Evolutionary conservation across 441 rosid genomes (phyloP).

Genomic region (Macaranga tanarius): DNA sequence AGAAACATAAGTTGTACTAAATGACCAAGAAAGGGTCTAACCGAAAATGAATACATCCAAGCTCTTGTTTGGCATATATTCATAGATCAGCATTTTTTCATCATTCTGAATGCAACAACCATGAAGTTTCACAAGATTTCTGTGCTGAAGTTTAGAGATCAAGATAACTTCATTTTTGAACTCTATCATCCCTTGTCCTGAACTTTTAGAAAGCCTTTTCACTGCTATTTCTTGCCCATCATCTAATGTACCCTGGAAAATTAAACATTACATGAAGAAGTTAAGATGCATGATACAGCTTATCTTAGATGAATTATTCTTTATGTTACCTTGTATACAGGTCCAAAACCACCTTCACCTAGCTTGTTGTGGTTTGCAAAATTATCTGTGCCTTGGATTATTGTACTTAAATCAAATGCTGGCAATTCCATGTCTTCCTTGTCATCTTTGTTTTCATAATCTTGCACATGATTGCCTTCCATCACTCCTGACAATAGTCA

Average conservation of each 20-base stretch:
- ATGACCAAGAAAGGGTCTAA: neutral
- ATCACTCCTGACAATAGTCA: too few species aligned
- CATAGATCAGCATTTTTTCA: slow-evolving; percentile 37
- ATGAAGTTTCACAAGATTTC: slow-evolving; percentile 38
- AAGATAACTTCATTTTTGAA: slow-evolving; percentile 39
- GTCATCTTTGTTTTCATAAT: too few species aligned
- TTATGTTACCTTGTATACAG: slow-evolving; percentile 35
- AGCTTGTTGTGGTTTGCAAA: slow-evolving; percentile 34
- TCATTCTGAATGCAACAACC: slow-evolving; percentile 37
- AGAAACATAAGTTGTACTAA: too few species aligned
- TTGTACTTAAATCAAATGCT: slow-evolving; percentile 4
- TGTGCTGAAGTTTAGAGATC: slow-evolving; percentile 41
- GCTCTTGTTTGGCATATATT: slow-evolving; percentile 20
- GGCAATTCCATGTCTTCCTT: too few species aligned
- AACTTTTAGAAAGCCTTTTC: slow-evolving; percentile 30
- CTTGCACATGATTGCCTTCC: too few species aligned
- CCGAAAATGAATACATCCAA: slow-evolving; percentile 34
- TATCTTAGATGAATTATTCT: too few species aligned
- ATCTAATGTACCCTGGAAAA: slow-evolving; percentile 23
- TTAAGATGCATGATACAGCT: too few species aligned
- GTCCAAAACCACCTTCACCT: slow-evolving; percentile 42
- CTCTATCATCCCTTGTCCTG: slow-evolving; percentile 33
- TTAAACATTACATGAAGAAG: neutral
- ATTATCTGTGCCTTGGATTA: slow-evolving; percentile 28
- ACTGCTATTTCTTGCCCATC: slow-evolving; percentile 35